Base-by-base conservation (phyloP, 2,329 filamentous ascomycete genomes). In the Epichloe hybrida region DNA sequence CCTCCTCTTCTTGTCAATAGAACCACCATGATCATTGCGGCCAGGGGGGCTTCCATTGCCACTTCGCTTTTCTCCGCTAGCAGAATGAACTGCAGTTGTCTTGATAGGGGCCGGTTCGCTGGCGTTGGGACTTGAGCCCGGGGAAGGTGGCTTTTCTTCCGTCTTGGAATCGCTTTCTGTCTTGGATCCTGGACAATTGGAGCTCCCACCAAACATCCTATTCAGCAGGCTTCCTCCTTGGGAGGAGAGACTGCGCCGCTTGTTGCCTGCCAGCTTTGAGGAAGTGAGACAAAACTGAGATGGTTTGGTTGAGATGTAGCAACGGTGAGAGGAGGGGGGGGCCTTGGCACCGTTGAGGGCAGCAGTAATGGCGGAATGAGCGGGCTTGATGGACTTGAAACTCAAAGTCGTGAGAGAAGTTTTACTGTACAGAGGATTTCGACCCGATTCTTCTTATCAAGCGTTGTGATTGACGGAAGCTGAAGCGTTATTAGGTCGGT, bases 191-290 rank as follows among this genome's bases (percentile, higher is more conserved):
- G 81, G 76, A 64, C 83, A 80, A 69, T 75, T 83, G 63, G 80
- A 83, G 65, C 81, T 83, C 66, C 84, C 83, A 71, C 91, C 90
- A 78, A 97, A 97, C 88, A 97, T 95, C 74, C 90, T 93, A 82
- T 90, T 94, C 73, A 97, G 84, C 81, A 96, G 83, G 73, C 81
- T 69, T 69, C 83, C 88, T 85, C 89, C 88, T 74, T 90, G 84
- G 67, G 82, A 84, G 83, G 90, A 95, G 82, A 93, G 84, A 79
- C 89, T 95, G 79, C 89, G 86, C 66, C 88, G 84, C 81, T 94
- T 95, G 72, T 81, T 90, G 75, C 89, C 90, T 88, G 90, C 90
- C 90, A 96, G 88, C 74, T 90, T 54, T 94, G 65, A 63, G 64
- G 54, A 52, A 49, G 45, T 50, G 17, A 53, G 42, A 23, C 50